phyloP scores from a whole-genome alignment of 73 alveolate genomes.

The Stentor coeruleus region DNA sequence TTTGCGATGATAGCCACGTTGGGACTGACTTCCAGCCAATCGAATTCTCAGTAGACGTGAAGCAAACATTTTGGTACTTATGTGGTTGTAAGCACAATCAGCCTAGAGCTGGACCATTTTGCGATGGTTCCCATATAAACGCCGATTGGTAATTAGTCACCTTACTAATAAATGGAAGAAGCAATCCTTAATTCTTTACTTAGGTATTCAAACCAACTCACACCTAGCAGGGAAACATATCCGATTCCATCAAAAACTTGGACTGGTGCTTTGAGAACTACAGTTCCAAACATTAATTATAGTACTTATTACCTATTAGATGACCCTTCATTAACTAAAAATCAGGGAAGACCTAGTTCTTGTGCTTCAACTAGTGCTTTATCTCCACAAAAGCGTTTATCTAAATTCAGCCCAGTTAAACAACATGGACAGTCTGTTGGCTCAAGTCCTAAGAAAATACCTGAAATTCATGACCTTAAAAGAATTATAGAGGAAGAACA shows the following conservation, averaged over 20 bases:
- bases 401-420: background rate
- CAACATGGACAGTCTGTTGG: no score
- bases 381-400: background rate
- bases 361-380: background rate
- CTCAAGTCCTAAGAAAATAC: no score
- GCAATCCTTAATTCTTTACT: slow-evolving; percentile 18
- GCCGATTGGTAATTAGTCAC: slow-evolving; percentile 51
- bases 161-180: slow-evolving; percentile 16
- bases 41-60: slow-evolving; percentile 35
- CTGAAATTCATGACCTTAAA: no score
- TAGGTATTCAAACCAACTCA: background rate
- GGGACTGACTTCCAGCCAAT: slow-evolving; percentile 54
- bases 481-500: no score
- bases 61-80: slow-evolving; percentile 20
- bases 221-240: background rate
- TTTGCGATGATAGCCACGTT: slow-evolving; percentile 60
- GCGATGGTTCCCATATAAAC: slow-evolving; percentile 57
- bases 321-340: background rate
- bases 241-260: background rate
- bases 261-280: background rate
- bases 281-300: background rate
- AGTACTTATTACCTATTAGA: background rate
- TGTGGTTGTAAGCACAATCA: slow-evolving; percentile 58
- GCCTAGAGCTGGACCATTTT: slow-evolving; percentile 47
- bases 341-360: background rate